Base-by-base conservation (phyloP, 129 eudicot genomes). In the Solidago caesia region DNA sequence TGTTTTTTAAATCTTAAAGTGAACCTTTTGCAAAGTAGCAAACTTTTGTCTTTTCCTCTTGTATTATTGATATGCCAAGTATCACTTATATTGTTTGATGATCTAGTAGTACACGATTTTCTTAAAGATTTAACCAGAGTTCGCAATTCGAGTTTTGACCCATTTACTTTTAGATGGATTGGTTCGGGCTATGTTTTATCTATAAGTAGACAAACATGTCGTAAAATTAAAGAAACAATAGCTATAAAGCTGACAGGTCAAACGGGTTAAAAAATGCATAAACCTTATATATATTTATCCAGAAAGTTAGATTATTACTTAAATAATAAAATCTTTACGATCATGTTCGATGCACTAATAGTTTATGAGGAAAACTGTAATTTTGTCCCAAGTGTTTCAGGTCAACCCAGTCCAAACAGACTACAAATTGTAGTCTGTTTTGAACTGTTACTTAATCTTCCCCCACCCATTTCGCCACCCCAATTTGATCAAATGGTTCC, bases 21-120 rank as follows among this genome's bases (percentile, higher is more conserved):
- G 11, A 73, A 12, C 13, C 46, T 60, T 57, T 14, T 72, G 55
- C 59, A 71, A 45, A 60, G 77, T 73, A 73, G 47, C 16, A 11
- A 58, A 33, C 21, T 21, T 21, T 33, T 33, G 39, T 33, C 39
- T 33, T 33, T 33, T 33, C 39, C 39, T 33, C 79, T 55, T 55
- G 46, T 53, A 29, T 53, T 75, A 44, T 66, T 66, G 4, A 21
- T 53, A 21, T 75, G n/a, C 43, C 42, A 64, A 64, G 53, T 75
- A 15, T 49, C 55, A 64, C 6, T 33, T 33, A 33, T 33, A 3
- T 33, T 51, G 65, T 64, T 41, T 52, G 5, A 41, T 44, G 67
- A 72, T 72, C 67, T 65, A 42, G 73, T 6, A 44, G 47, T 39
- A 0, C 39, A 11, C 52, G 61, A 9, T 49, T 74, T 46, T n/a